A percentile compares a stretch with the other conserved stretches of the same genome.
Evolutionary conservation across 129 eudicot species (phyloP).

Genomic region (Lactuca saligna): DNA sequence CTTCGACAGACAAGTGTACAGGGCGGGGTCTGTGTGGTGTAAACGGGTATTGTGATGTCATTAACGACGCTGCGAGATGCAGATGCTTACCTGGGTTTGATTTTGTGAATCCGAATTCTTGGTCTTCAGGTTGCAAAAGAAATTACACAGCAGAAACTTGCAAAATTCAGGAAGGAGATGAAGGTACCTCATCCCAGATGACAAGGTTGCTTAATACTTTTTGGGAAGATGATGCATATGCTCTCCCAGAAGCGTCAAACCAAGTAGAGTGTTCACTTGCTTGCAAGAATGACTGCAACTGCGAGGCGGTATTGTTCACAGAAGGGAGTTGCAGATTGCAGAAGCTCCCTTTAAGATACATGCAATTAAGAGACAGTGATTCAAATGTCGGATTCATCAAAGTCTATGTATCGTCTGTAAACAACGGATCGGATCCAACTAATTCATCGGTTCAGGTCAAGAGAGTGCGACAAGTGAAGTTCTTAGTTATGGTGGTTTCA

Average conservation of each 20-base stretch:
- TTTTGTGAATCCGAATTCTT: background rate
- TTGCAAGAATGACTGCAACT: slow-evolving; percentile 35
- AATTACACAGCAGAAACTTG: slow-evolving; percentile 32
- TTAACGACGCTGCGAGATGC: slow-evolving; percentile 19
- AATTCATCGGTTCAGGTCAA: background rate
- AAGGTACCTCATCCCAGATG: slow-evolving; percentile 14
- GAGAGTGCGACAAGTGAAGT: slow-evolving; percentile 1
- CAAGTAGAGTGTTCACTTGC: slow-evolving; percentile 30
- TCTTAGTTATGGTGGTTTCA: slow-evolving; percentile 22
- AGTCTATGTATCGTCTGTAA: background rate
- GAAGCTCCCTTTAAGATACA: slow-evolving; percentile 36
- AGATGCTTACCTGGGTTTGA: slow-evolving; percentile 43
- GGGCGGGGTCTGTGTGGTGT: slow-evolving; percentile 43
- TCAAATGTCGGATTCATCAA: slow-evolving; percentile 11
- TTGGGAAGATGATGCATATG: slow-evolving; percentile 31
- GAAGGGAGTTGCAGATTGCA: slow-evolving; percentile 24
- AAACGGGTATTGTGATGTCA: slow-evolving; percentile 32
- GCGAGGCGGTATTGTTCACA: slow-evolving; percentile 32
- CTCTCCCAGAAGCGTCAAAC: background rate
- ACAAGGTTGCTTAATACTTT: background rate
- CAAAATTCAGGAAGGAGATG: background rate
- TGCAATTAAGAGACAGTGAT: background rate
- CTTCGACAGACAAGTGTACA: slow-evolving; percentile 24
- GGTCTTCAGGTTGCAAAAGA: slow-evolving; percentile 41
- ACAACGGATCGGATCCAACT: slow-evolving; percentile 5